Evolutionary conservation across 805 yeast genomes (phyloP).

Genomic region (Schwanniomyces vanrijiae): DNA sequence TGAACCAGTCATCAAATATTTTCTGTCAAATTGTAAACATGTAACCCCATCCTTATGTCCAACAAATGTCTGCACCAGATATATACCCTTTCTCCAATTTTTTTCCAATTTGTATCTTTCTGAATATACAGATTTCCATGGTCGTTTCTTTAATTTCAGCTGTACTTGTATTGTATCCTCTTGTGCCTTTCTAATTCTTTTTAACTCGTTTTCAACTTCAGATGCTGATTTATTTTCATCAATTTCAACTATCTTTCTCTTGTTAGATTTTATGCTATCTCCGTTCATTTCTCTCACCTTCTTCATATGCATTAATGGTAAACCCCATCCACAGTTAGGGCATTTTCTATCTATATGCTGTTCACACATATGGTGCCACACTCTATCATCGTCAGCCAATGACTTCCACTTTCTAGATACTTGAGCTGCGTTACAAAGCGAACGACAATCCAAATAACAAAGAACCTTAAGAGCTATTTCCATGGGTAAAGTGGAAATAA

Average conservation of each 20-base stretch:
- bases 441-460: slow-evolving; percentile 87
- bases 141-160: slow-evolving; percentile 46
- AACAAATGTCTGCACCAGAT: slow-evolving; percentile 58
- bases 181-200: slow-evolving; percentile 8
- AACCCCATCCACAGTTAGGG: slow-evolving; percentile 98
- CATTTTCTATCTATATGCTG: slow-evolving; percentile 97
- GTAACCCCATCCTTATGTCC: slow-evolving; percentile 92
- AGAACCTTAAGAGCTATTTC: slow-evolving; percentile 83
- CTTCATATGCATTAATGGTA: slow-evolving; percentile 90
- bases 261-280: slow-evolving; percentile 13
- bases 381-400: slow-evolving; percentile 93
- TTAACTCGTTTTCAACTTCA: slow-evolving; percentile 9
- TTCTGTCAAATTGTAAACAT: slow-evolving; percentile 78
- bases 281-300: slow-evolving; percentile 52
- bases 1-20: slow-evolving; percentile 82
- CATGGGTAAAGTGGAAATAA: slow-evolving; percentile 78
- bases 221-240: slow-evolving; percentile 13
- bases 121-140: slow-evolving; percentile 94
- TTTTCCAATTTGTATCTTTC: slow-evolving; percentile 90
- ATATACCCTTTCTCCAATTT: slow-evolving; percentile 89
- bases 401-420: slow-evolving; percentile 85
- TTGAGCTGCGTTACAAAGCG: slow-evolving; percentile 92
- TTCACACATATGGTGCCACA: slow-evolving; percentile 98
- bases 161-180: slow-evolving; percentile 8
- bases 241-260: slow-evolving; percentile 14